phyloP scores from a whole-genome alignment of 257 asterid species.

The Przewalskia tangutica region DNA sequence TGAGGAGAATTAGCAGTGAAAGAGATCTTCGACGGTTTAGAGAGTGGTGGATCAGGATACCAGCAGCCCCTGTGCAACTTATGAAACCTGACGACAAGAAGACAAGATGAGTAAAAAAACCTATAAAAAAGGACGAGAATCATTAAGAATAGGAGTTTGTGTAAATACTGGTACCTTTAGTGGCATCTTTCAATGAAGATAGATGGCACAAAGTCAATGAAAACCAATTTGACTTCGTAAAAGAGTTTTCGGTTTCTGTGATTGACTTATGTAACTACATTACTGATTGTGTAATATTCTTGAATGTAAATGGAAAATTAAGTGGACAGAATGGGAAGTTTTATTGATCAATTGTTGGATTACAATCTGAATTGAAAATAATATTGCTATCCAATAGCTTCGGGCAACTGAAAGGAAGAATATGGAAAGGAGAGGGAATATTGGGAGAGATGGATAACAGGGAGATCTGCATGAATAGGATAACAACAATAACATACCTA shows the following conservation, averaged over 20 bases:
- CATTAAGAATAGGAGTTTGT: not conserved
- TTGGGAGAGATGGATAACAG: not conserved
- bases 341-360: not conserved
- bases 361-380: not conserved
- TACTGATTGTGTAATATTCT: not conserved
- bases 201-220: not conserved
- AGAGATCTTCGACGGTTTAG: slow-evolving; percentile 51
- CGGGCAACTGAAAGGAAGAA: not conserved
- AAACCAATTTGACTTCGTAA: not conserved
- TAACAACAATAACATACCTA: no score
- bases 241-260: not conserved
- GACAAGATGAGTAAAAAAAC: slow-evolving; percentile 30
- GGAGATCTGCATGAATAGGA: not conserved
- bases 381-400: not conserved
- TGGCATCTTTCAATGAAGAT: not conserved
- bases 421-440: not conserved
- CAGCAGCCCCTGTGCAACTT: slow-evolving; percentile 81
- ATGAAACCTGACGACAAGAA: slow-evolving; percentile 56
- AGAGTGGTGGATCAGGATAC: slow-evolving; percentile 89
- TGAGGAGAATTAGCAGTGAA: slow-evolving; percentile 47
- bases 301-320: not conserved
- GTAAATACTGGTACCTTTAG: not conserved
- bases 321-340: not conserved
- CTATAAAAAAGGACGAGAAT: not conserved
- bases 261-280: not conserved